Evolutionary conservation across 2,329 filamentous ascomycete species (phyloP).

Genomic region (Westerdykella aurantiaca): DNA sequence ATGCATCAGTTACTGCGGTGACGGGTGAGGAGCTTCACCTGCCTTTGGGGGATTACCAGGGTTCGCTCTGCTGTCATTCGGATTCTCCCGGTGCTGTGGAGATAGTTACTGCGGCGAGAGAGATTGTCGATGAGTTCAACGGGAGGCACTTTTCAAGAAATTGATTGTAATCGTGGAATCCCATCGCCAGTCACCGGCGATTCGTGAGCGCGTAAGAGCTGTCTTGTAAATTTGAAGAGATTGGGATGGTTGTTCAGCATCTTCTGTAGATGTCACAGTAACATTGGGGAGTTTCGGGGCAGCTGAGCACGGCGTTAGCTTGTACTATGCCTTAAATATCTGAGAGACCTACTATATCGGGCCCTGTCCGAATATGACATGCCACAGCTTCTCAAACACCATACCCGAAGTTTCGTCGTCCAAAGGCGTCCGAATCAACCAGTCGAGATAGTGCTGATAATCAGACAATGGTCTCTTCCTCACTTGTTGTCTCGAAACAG

Average conservation of each 20-base stretch:
- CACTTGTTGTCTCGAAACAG: conserved; percentile 24
- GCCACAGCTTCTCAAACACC: conserved; percentile 16
- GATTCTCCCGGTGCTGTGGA: conserved; percentile 42
- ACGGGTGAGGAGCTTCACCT: conserved; percentile 40
- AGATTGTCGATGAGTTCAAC: conserved; percentile 42
- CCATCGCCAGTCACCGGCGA: no score
- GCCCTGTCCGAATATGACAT: conserved; percentile 12
- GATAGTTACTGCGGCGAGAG: conserved; percentile 38
- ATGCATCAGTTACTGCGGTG: conserved; percentile 39
- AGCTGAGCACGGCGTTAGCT: background rate
- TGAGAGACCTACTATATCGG: conserved; percentile 10
- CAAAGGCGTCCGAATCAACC: conserved; percentile 12
- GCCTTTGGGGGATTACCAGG: conserved; percentile 39
- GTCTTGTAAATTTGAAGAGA: background rate
- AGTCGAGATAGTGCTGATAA: conserved; percentile 17
- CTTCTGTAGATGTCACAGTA: conserved; percentile 1
- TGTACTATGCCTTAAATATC: background rate
- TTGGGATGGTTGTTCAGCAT: background rate
- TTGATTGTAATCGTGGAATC: no score
- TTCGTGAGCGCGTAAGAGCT: background rate
- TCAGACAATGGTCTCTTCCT: conserved; percentile 16
- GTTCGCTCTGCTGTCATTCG: conserved; percentile 43
- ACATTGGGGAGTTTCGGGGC: background rate
- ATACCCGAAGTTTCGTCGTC: conserved; percentile 10
- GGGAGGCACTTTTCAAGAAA: conserved; percentile 11